Evolutionary conservation across 768 basidiomycete species (phyloP).

Genomic region (Podaxis mareebaensis): DNA sequence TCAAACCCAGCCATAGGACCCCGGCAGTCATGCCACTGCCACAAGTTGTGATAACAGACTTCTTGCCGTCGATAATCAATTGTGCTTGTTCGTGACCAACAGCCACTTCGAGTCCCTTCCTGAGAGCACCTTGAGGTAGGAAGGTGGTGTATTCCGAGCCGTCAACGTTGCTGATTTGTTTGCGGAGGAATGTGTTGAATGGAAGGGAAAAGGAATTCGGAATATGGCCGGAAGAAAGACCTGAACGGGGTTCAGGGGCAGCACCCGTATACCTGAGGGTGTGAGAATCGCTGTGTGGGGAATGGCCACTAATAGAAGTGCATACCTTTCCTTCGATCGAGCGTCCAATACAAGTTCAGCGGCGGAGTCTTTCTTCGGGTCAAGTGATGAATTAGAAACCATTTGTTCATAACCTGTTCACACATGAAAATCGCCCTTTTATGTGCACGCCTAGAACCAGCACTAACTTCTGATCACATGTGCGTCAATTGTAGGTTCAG

Average conservation of each 20-base stretch:
- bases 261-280: slow-evolving; percentile 72
- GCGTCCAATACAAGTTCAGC: slow-evolving; percentile 86
- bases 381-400: slow-evolving; percentile 61
- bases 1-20: slow-evolving; percentile 90
- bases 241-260: slow-evolving; percentile 87
- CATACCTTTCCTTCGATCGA: slow-evolving; percentile 76
- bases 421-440: not conserved
- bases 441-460: not conserved
- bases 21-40: slow-evolving; percentile 99
- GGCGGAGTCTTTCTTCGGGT: slow-evolving; percentile 40
- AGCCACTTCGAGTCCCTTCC: slow-evolving; percentile 56
- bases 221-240: slow-evolving; percentile 89
- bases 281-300: not conserved
- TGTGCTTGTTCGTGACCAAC: slow-evolving; percentile 59
- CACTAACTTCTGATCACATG: slow-evolving; percentile 53
- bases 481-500: slow-evolving; percentile 52
- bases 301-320: not conserved
- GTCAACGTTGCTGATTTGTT: slow-evolving; percentile 33
- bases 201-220: slow-evolving; percentile 85
- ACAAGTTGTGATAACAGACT: slow-evolving; percentile 73
- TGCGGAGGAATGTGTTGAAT: slow-evolving; percentile 71
- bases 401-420: slow-evolving; percentile 77
- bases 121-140: slow-evolving; percentile 57
- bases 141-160: slow-evolving; percentile 59
- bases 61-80: slow-evolving; percentile 60